Percentiles rank a stretch among this genome's conserved stretches.
Conservation (phyloP, 139 green algal species). For the Chlorella sp. region DNA sequence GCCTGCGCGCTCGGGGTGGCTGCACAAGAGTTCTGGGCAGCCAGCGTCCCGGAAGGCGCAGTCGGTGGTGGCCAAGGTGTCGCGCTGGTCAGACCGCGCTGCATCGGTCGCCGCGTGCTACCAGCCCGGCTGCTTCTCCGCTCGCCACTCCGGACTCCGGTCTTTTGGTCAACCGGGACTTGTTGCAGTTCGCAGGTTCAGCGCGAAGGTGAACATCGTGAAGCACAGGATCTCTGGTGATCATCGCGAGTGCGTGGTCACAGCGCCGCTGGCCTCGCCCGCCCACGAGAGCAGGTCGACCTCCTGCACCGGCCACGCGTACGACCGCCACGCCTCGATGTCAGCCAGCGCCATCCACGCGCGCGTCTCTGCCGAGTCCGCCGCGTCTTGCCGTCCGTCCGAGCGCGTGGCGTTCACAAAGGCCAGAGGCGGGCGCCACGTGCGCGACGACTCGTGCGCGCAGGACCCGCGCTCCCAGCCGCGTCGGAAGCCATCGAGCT, state of each 20-base stretch:
- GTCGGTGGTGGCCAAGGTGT: no score
- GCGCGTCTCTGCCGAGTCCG: not conserved
- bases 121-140: no score
- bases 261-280: not conserved
- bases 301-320: not conserved
- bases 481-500: constrained; percentile 6
- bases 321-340: not conserved
- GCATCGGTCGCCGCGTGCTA: no score
- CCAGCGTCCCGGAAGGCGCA: no score
- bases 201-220: no score
- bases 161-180: not conserved
- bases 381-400: not conserved
- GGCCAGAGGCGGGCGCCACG: not conserved
- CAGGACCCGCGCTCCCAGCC: constrained; percentile 4
- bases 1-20: no score
- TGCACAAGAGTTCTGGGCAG: no score
- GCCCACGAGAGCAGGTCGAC: not conserved
- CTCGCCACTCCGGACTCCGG: no score
- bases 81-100: no score
- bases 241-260: no score
- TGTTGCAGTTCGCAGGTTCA: not conserved
- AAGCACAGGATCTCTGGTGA: no score
- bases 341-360: not conserved
- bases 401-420: not conserved
- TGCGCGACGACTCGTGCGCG: not conserved